Base-by-base conservation (phyloP, 495 filamentous ascomycete genomes). In the Cairneyella variabilis region DNA sequence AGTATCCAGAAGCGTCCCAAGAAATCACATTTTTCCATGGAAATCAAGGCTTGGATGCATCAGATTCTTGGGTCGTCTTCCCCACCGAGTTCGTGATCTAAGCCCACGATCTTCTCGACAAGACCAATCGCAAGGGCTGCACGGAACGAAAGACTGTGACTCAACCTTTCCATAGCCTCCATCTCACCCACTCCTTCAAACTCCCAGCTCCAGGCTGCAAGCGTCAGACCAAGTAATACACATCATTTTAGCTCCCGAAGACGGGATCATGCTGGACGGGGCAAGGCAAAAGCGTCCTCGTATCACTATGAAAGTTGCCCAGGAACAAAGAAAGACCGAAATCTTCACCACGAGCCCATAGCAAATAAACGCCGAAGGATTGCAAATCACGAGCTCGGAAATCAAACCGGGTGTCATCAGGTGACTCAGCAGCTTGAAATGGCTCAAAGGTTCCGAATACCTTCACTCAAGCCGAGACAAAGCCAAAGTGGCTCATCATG, bases 121-220 rank as follows among this genome's bases (percentile, higher is more conserved):
- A 45, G 12, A 20, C 47, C 47, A 51, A 51, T 57, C 53, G 25
- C n/a, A 38, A 12, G 11, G 28, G 18, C 21, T n/a, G 22, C 14
- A 3, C 6, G 18, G 21, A 30, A 49, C 23, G 8, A 25, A 49
- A 22, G 12, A n/a, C 17, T 10, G 48, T 57, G 54, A 57, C 38
- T 57, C 54, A 57, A 57, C 23, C n/a, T 20, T 34, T 28, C 20
- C 48, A 51, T 51, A 37, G 47, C 47, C 48, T 39, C 46, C 39
- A 53, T 37, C 36, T 54, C 43, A 48, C 53, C 36, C 36, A 21
- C 37, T 32, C 45, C 43, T n/a, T n/a, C n/a, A n/a, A n/a, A n/a
- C n/a, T n/a, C n/a, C n/a, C n/a, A n/a, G n/a, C n/a, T n/a, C n/a
- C n/a, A 49, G 36, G 20, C 40, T 30, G 32, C 47, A 25, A 47